Percentiles rank a stretch among this genome's conserved stretches.
Evolutionary conservation across 2,329 filamentous ascomycete species (phyloP).

Genomic region (Cladosporium colombiae): DNA sequence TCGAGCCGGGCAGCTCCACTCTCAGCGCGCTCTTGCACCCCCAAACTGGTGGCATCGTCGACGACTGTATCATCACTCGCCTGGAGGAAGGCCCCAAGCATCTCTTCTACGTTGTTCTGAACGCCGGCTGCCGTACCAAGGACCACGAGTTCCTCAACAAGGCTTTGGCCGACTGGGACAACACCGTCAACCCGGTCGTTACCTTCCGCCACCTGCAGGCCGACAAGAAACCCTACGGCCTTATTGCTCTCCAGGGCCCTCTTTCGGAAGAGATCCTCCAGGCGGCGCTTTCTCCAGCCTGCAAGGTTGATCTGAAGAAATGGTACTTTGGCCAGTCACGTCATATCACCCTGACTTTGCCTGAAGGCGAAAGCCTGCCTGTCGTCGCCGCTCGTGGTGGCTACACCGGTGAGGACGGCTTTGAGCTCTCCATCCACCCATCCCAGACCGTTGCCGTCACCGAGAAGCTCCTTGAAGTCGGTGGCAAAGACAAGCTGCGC

Average conservation of each 20-base stretch:
- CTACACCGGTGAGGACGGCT: slow-evolving; percentile 97
- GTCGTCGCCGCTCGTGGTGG: slow-evolving; percentile 83
- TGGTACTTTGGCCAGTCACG: slow-evolving; percentile 81
- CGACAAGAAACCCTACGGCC: slow-evolving; percentile 63
- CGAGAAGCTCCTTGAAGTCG: slow-evolving; percentile 65
- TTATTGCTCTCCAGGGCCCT: slow-evolving; percentile 89
- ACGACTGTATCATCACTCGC: slow-evolving; percentile 88
- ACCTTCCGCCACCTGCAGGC: slow-evolving; percentile 35
- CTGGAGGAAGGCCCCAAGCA: slow-evolving; percentile 55
- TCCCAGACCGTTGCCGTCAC: slow-evolving; percentile 66
- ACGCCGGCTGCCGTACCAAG: slow-evolving; percentile 88
- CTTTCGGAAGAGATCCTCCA: slow-evolving; percentile 69
- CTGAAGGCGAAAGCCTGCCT: slow-evolving; percentile 53
- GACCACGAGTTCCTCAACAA: slow-evolving; percentile 74
- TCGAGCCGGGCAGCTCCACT: slow-evolving; percentile 70
- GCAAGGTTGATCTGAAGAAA: slow-evolving; percentile 55
- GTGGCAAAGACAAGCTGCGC: slow-evolving; percentile 63
- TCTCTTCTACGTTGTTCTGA: slow-evolving; percentile 90
- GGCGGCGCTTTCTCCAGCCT: slow-evolving; percentile 58
- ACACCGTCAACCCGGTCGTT: slow-evolving; percentile 47
- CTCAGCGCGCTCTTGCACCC: slow-evolving; percentile 83
- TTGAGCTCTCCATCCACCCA: slow-evolving; percentile 85
- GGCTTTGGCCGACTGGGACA: slow-evolving; percentile 64
- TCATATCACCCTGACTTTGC: slow-evolving; percentile 64
- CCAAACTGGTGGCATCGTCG: slow-evolving; percentile 83